Percentiles rank a stretch among this genome's conserved stretches.
Conservation (phyloP, 2,329 filamentous ascomycete species). For the Mycosphaerella arachidis region DNA sequence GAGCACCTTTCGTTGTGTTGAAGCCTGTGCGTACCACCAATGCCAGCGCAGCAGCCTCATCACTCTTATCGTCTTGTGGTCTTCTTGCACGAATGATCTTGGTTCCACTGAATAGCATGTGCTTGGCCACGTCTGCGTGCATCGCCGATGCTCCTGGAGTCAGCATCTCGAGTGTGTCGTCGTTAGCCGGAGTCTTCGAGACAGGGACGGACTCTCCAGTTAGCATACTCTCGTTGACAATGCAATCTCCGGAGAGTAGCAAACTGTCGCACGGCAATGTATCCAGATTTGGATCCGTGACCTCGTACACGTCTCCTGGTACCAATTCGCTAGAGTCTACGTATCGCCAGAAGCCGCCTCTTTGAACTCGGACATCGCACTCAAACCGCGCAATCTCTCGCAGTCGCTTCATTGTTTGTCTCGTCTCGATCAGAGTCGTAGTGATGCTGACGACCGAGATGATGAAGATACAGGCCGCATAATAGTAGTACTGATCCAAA, state of each 20-base stretch:
- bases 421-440: slow-evolving; percentile 84
- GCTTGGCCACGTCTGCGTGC: slow-evolving; percentile 74
- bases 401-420: slow-evolving; percentile 83
- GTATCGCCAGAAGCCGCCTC: slow-evolving; percentile 93
- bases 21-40: slow-evolving; percentile 93
- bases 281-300: slow-evolving; percentile 83
- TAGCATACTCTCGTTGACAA: slow-evolving; percentile 99
- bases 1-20: slow-evolving; percentile 91
- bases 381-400: slow-evolving; percentile 91
- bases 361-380: slow-evolving; percentile 87
- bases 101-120: slow-evolving; percentile 91
- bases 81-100: slow-evolving; percentile 88
- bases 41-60: slow-evolving; percentile 85
- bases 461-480: slow-evolving; percentile 87
- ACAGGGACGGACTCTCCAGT: slow-evolving; percentile 96
- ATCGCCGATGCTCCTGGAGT: slow-evolving; percentile 78
- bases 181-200: slow-evolving; percentile 79
- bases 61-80: slow-evolving; percentile 78
- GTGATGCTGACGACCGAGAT: slow-evolving; percentile 92
- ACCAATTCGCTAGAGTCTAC: slow-evolving; percentile 83
- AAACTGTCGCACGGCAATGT: slow-evolving; percentile 92
- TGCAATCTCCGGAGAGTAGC: slow-evolving; percentile 87
- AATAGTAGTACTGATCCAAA: slow-evolving; percentile 95
- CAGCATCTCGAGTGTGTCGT: slow-evolving; percentile 71
- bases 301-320: slow-evolving; percentile 92